These are phyloP conservation scores for Mycena leptocephala DNA, from an alignment of 768 basidiomycete genomes.

Conservation along the genomic window DNA sequence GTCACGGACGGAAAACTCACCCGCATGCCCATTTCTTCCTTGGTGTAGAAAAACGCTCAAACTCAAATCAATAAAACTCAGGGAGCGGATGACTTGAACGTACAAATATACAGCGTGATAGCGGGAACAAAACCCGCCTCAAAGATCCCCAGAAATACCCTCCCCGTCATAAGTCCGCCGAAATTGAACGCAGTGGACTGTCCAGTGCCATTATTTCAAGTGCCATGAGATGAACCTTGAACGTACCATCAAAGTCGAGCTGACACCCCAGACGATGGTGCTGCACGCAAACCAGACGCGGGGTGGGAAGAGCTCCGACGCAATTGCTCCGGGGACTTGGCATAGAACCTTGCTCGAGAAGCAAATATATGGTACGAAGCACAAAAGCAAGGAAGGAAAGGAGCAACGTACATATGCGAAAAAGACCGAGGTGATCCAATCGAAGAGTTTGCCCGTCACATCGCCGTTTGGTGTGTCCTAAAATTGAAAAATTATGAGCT, in stretches of 20 bases:
- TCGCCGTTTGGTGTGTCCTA: background rate
- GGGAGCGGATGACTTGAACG: background rate
- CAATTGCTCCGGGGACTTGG: background rate
- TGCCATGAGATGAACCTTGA: no score
- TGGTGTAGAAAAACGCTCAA: constrained; percentile 85
- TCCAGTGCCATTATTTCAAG: background rate
- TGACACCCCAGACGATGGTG: background rate
- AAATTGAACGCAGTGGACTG: background rate
- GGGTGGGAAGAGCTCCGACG: background rate
- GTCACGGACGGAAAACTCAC: constrained; percentile 48
- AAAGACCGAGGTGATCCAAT: background rate
- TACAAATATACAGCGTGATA: background rate
- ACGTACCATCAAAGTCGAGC: constrained; percentile 1
- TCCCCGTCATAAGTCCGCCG: background rate
- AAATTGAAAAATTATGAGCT: background rate
- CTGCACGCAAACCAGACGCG: background rate
- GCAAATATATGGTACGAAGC: background rate
- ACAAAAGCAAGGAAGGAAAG: background rate
- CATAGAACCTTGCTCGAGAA: background rate
- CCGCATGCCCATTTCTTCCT: constrained; percentile 79
- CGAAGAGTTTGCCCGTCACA: background rate
- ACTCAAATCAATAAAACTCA: background rate
- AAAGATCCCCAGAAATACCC: background rate
- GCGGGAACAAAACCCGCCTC: background rate
- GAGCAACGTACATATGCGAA: background rate